These are phyloP conservation scores for Puccinia coronata DNA, from an alignment of 1,284 basidiomycete species.

Conservation along the genomic window DNA sequence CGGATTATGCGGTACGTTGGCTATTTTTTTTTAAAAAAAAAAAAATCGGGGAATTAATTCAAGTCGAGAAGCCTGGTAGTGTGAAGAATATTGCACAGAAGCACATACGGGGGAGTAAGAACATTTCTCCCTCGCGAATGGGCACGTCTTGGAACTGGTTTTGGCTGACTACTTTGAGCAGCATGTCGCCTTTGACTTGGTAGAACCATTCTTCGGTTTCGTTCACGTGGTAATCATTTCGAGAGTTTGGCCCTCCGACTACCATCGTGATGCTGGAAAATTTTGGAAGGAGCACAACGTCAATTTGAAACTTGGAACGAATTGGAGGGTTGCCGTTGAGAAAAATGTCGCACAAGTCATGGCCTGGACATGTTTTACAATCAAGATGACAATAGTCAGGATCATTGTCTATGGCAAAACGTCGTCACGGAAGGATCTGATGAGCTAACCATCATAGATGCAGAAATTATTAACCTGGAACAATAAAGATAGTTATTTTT, in stretches of 20 bases:
- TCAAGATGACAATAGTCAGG: background rate
- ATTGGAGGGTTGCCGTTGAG: background rate
- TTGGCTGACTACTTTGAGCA: constrained; percentile 81
- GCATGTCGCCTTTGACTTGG: constrained; percentile 83
- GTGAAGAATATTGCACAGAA: too few relatives aligned
- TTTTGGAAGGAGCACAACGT: too few relatives aligned
- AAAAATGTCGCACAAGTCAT: constrained; percentile 23
- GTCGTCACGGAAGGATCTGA: background rate
- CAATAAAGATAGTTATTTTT: constrained; percentile 59
- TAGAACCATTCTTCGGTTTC: constrained; percentile 98
- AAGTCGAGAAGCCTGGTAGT: too few relatives aligned
- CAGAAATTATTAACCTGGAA: constrained; percentile 68
- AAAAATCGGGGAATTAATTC: too few relatives aligned
- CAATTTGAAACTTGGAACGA: too few relatives aligned
- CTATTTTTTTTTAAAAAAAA: constrained; percentile 56
- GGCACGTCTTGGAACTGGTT: constrained; percentile 81
- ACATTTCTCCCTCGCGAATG: constrained; percentile 95
- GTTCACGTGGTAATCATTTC: constrained; percentile 89
- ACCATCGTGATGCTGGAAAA: constrained; percentile 71
- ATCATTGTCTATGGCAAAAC: background rate
- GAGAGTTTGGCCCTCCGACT: constrained; percentile 86
- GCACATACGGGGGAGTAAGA: constrained; percentile 85
- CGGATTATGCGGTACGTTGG: constrained; percentile 92
- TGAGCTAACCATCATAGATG: constrained; percentile 70
- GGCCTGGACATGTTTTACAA: background rate